Percentiles rank a stretch among this genome's conserved stretches.
Conservation (phyloP, 495 filamentous ascomycete genomes). For the Neurospora terricola region DNA sequence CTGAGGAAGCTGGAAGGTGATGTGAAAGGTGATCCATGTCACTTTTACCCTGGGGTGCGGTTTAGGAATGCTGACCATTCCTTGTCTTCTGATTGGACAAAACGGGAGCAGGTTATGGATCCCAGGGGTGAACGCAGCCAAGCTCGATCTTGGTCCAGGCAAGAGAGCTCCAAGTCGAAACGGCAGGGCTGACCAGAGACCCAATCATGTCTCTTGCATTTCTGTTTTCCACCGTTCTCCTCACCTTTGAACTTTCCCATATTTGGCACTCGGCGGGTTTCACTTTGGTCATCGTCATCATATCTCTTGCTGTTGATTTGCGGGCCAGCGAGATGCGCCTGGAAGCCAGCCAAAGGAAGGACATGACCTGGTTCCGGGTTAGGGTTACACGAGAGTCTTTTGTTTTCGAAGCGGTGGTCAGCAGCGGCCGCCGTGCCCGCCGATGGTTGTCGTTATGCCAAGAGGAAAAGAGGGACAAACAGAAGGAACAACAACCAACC, state of each 20-base stretch:
- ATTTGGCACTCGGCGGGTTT: background rate
- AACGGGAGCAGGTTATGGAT: background rate
- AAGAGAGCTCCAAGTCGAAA: background rate
- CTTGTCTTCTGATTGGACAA: background rate
- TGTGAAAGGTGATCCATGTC: background rate
- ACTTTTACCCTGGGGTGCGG: background rate
- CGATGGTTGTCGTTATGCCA: background rate
- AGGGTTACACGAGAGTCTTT: background rate
- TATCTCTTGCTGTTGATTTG: background rate
- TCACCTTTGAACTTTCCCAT: background rate
- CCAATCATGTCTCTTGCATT: background rate
- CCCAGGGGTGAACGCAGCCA: background rate
- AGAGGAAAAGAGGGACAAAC: background rate
- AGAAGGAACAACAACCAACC: background rate
- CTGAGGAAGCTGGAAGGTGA: background rate
- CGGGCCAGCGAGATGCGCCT: background rate
- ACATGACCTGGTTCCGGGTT: background rate
- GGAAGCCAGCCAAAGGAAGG: background rate
- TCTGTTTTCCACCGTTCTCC: background rate
- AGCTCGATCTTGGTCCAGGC: background rate
- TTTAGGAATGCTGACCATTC: background rate
- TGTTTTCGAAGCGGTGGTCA: background rate
- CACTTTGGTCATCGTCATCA: background rate
- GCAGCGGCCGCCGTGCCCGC: background rate
- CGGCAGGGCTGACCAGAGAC: background rate